A percentile compares a stretch with the other conserved stretches of the same genome.
phyloP scores from a whole-genome alignment of 257 asterid genomes.

The Solanum sparsipilum region DNA sequence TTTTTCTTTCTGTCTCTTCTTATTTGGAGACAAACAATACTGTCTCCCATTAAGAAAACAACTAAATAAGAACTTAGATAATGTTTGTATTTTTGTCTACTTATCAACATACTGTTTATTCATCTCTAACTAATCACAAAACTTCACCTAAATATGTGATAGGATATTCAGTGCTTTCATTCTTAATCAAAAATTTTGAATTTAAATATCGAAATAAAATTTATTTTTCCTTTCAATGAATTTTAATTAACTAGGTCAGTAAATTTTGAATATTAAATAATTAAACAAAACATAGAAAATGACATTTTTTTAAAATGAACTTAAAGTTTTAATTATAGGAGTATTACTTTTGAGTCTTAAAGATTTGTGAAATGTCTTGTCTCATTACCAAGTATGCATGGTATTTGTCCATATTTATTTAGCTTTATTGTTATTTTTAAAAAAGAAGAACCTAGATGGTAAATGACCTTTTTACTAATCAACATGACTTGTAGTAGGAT shows the following conservation, averaged over 20 bases:
- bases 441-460: background rate
- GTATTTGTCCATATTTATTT: background rate
- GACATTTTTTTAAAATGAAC: background rate
- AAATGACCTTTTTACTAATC: background rate
- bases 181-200: background rate
- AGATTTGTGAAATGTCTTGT: background rate
- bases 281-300: background rate
- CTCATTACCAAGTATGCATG: background rate
- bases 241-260: background rate
- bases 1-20: background rate
- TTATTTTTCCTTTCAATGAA: background rate
- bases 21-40: background rate
- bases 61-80: background rate
- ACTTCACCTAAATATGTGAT: background rate
- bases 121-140: background rate
- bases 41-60: background rate
- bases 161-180: accelerated
- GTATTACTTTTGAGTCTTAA: background rate
- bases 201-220: background rate
- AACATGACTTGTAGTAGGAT: background rate
- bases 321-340: background rate
- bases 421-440: accelerated
- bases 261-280: background rate
- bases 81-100: background rate
- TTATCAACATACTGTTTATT: background rate